Conservation (phyloP, 2,329 filamentous ascomycete species). For the Ophiostoma ulmi region DNA sequence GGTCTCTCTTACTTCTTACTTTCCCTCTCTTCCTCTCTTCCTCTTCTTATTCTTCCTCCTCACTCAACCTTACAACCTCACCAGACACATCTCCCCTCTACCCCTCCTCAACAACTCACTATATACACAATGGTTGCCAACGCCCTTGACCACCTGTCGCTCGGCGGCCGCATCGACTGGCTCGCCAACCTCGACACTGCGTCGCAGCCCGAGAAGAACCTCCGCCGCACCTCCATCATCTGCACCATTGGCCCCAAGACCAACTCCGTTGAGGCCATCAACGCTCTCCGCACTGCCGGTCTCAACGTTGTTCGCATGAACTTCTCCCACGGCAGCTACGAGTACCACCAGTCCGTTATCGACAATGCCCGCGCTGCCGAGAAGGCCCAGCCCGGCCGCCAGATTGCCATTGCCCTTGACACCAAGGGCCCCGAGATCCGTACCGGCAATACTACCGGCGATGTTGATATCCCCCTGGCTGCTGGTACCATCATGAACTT, state of each 20-base stretch:
- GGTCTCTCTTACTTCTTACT: background rate
- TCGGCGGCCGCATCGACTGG: constrained; percentile 65
- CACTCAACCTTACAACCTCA: background rate
- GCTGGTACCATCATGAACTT: constrained; percentile 86
- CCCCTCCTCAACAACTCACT: constrained; percentile 12
- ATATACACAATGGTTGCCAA: constrained; percentile 48
- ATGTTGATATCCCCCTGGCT: constrained; percentile 73
- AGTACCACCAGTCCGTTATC: constrained; percentile 91
- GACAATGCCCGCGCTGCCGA: constrained; percentile 90
- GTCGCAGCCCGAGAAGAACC: constrained; percentile 79
- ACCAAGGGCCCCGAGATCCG: constrained; percentile 61
- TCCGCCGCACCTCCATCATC: constrained; percentile 96
- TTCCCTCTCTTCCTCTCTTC: background rate
- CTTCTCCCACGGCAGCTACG: constrained; percentile 92
- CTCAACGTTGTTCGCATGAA: constrained; percentile 99
- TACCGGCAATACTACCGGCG: constrained; percentile 65
- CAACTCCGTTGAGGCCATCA: constrained; percentile 96
- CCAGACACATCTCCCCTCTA: constrained; percentile 15
- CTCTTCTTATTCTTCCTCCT: background rate
- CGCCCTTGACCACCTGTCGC: constrained; percentile 79
- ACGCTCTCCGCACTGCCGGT: constrained; percentile 81
- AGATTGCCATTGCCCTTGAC: constrained; percentile 88
- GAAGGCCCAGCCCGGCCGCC: constrained; percentile 69
- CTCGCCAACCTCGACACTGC: constrained; percentile 76
- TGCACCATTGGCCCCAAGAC: constrained; percentile 99